Percentiles rank a stretch among this genome's conserved stretches.
These are phyloP conservation scores for Cutaneotrichosporon curvatum DNA, from an alignment of 1,284 basidiomycete genomes.

Conservation along the genomic window DNA sequence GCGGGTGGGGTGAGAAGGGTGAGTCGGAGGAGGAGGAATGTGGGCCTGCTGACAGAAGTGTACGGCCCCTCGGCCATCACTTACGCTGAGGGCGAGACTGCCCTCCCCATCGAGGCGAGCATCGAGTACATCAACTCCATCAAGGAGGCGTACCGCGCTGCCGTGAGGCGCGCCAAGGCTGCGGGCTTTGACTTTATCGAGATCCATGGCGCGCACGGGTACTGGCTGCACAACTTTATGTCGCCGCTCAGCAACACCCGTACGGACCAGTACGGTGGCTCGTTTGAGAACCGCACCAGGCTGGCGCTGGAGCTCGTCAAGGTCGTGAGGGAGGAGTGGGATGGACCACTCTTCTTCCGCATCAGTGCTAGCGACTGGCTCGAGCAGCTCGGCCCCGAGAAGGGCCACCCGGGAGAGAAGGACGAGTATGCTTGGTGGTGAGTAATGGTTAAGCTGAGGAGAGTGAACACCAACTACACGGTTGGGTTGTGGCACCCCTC, in stretches of 20 bases:
- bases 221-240: constrained; percentile 58
- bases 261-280: constrained; percentile 65
- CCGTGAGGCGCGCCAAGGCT: constrained; percentile 57
- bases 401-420: constrained; percentile 50
- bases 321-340: constrained; percentile 55
- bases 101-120: constrained; percentile 56
- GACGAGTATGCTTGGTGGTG: constrained; percentile 46
- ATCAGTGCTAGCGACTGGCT: constrained; percentile 71
- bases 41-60: constrained; percentile 21
- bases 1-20: constrained; percentile 65
- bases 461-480: too few species aligned
- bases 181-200: constrained; percentile 77
- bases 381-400: constrained; percentile 49
- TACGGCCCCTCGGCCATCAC: constrained; percentile 55
- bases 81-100: constrained; percentile 49
- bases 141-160: constrained; percentile 60
- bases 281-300: constrained; percentile 64
- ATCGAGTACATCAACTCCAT: constrained; percentile 56
- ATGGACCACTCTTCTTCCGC: constrained; percentile 66
- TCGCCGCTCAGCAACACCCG: constrained; percentile 66
- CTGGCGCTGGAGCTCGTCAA: constrained; percentile 57
- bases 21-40: constrained; percentile 17
- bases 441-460: constrained; percentile 7
- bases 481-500: too few species aligned
- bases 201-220: constrained; percentile 64